These are phyloP conservation scores for Hyphodiscus hymeniophilus DNA, from an alignment of 495 filamentous ascomycete species.

Conservation along the genomic window DNA sequence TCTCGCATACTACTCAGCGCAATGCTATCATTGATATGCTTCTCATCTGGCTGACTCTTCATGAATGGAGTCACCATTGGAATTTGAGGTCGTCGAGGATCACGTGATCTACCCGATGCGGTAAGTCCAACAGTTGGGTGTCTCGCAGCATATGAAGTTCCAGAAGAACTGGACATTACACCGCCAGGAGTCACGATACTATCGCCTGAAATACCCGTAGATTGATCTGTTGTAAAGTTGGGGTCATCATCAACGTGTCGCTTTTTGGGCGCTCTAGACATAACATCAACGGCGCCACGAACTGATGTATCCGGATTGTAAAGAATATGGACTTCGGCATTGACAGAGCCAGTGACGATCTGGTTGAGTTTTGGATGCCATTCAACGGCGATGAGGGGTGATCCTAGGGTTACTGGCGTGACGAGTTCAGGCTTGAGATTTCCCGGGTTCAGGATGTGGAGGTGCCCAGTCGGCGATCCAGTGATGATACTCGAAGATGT, in stretches of 20 bases:
- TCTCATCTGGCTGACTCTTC: conserved; percentile 83
- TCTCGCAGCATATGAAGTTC: conserved; percentile 50
- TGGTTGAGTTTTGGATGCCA: conserved; percentile 97
- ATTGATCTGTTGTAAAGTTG: conserved; percentile 71
- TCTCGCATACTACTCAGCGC: conserved; percentile 92
- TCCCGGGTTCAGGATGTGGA: conserved; percentile 88
- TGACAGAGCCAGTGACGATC: conserved; percentile 87
- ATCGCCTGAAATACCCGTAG: conserved; percentile 73
- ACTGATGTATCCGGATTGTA: conserved; percentile 78
- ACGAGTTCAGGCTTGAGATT: conserved; percentile 77
- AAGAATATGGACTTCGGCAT: conserved; percentile 79
- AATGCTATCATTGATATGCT: conserved; percentile 78
- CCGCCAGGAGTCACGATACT: conserved; percentile 63
- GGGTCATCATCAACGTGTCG: conserved; percentile 92
- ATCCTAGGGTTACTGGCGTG: conserved; percentile 76
- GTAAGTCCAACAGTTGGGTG: conserved; percentile 67
- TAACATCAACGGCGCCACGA: conserved; percentile 76
- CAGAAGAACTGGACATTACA: conserved; percentile 30
- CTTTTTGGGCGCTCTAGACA: conserved; percentile 89
- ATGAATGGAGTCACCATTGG: conserved; percentile 86
- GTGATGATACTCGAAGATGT: conserved; percentile 75
- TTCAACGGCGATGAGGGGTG: conserved; percentile 70
- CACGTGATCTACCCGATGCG: conserved; percentile 68
- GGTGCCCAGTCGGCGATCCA: conserved; percentile 76
- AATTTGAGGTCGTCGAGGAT: conserved; percentile 72